phyloP scores from a whole-genome alignment of 164 flowering plant species.

The Liriodendron chinense region DNA sequence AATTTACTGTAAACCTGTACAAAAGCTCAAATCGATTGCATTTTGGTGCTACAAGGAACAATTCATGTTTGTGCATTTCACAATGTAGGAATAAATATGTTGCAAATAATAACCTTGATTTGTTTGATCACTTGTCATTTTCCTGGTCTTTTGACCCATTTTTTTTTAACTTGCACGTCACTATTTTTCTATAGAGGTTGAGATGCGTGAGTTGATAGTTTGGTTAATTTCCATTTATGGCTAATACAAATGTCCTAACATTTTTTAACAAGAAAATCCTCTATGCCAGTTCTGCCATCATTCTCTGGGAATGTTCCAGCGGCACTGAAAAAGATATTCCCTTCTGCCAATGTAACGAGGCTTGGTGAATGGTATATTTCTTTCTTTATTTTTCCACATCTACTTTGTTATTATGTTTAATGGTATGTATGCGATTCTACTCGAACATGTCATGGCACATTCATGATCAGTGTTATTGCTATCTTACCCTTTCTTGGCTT shows the following conservation, averaged over 20 bases:
- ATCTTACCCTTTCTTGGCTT: background rate
- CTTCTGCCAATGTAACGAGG: conserved; percentile 82
- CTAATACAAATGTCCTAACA: background rate
- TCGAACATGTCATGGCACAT: background rate
- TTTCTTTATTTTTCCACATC: conserved; percentile 6
- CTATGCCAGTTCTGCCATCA: conserved; percentile 74
- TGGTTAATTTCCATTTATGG: background rate
- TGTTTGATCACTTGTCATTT: too few species aligned
- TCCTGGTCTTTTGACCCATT: background rate
- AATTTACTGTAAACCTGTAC: too few species aligned
- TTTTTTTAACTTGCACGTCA: background rate
- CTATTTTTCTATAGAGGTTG: background rate
- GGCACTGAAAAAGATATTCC: conserved; percentile 60
- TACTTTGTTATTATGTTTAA: background rate
- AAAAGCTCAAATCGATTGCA: too few species aligned
- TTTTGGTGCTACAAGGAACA: too few species aligned
- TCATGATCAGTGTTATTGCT: background rate
- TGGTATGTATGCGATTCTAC: background rate
- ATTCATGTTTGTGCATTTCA: too few species aligned
- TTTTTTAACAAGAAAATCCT: background rate
- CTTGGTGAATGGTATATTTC: conserved; percentile 81
- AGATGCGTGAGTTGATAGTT: background rate
- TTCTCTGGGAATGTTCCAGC: conserved; percentile 98
- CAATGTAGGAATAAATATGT: too few species aligned
- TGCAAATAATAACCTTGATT: too few species aligned